Evolutionary conservation across 1,284 basidiomycete genomes (phyloP).

Genomic region (Malassezia arunalokei): DNA sequence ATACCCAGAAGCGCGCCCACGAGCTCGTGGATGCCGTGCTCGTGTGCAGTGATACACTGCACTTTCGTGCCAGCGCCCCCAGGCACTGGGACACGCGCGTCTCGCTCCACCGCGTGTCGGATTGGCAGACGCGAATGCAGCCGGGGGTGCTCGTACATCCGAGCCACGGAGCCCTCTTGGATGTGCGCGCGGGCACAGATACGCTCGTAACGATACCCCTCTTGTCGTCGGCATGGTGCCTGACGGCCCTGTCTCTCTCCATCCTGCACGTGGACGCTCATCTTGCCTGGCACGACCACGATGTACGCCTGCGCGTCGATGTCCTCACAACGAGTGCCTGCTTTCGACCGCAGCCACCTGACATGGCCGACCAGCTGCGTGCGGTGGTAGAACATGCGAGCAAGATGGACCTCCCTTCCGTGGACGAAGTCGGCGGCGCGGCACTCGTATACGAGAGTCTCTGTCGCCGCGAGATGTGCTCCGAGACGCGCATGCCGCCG

Average conservation of each 20-base stretch:
- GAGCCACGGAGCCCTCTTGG: neutral
- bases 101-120: neutral
- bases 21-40: neutral
- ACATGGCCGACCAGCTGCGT: neutral
- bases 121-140: neutral
- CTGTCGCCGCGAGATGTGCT: slow-evolving; percentile 11
- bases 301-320: neutral
- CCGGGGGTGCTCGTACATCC: neutral
- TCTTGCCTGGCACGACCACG: neutral
- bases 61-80: neutral
- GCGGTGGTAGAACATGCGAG: neutral
- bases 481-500: slow-evolving; percentile 11
- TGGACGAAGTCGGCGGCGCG: slow-evolving; percentile 8
- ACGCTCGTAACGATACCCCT: neutral
- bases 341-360: neutral
- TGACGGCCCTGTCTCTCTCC: neutral
- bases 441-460: slow-evolving; percentile 27
- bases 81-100: neutral
- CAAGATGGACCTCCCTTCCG: neutral
- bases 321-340: neutral
- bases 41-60: neutral
- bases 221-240: neutral
- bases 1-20: neutral
- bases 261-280: neutral
- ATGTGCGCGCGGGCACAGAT: neutral